Percentiles rank a stretch among this genome's conserved stretches.
These are phyloP conservation scores for Irineochytrium annulatum DNA, from an alignment of 192 early-diverging fungal species.

Conservation along the genomic window DNA sequence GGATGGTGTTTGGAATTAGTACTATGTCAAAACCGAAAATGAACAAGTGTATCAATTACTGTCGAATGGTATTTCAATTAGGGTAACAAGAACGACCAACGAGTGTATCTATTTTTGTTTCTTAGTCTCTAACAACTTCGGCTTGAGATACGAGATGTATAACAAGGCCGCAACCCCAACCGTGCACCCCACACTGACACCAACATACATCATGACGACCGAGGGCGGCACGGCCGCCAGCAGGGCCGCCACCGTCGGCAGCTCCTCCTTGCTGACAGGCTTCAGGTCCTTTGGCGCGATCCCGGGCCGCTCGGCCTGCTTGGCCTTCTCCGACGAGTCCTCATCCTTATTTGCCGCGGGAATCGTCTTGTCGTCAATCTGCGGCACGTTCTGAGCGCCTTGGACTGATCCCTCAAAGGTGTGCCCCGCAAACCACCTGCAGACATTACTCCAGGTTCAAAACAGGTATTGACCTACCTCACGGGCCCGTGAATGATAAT, in stretches of 20 bases:
- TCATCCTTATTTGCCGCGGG: constrained; percentile 12
- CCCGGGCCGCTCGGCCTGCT: background rate
- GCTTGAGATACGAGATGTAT: constrained; percentile 18
- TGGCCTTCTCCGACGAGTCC: constrained; percentile 8
- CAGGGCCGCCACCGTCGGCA: constrained; percentile 20
- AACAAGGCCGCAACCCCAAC: constrained; percentile 9
- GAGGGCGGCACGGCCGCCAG: constrained; percentile 16
- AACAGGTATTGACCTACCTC: constrained; percentile 9
- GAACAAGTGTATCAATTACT: too few species aligned
- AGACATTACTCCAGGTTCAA: constrained; percentile 1
- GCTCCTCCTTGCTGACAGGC: constrained; percentile 19
- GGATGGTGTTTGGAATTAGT: too few species aligned
- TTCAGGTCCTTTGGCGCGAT: constrained; percentile 13
- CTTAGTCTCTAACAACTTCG: constrained; percentile 15
- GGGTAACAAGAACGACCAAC: too few species aligned
- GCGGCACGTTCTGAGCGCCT: background rate
- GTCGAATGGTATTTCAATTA: too few species aligned
- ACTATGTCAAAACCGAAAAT: too few species aligned
- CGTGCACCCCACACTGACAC: constrained; percentile 12
- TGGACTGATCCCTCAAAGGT: constrained; percentile 20
- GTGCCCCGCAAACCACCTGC: constrained; percentile 26
- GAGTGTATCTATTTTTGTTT: background rate
- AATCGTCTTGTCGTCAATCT: constrained; percentile 7
- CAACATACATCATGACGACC: constrained; percentile 17
- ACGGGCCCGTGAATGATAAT: constrained; percentile 27